Conservation (phyloP, 2,329 filamentous ascomycete species). For the Aspergillus latus region DNA sequence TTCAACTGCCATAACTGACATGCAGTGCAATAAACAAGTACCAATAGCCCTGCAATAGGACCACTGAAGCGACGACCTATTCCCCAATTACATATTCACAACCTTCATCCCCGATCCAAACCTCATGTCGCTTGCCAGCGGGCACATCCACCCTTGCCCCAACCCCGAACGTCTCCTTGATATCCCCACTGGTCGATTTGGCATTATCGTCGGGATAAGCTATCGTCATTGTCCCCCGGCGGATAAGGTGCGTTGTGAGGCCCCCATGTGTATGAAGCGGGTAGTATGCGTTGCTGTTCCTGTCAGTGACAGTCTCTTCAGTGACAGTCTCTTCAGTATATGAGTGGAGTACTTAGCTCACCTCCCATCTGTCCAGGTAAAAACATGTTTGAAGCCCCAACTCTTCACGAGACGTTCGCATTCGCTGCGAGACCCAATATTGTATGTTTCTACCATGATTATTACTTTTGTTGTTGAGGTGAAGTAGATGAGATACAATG, state of each 20-base stretch:
- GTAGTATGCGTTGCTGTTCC: slow-evolving; percentile 58
- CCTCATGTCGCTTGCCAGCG: slow-evolving; percentile 57
- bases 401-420: slow-evolving; percentile 56
- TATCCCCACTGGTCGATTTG: slow-evolving; percentile 24
- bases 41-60: neutral
- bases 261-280: slow-evolving; percentile 57
- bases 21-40: too few species aligned
- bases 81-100: slow-evolving; percentile 64
- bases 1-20: too few species aligned
- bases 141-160: slow-evolving; percentile 60
- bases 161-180: slow-evolving; percentile 54
- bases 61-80: slow-evolving; percentile 23
- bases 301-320: neutral
- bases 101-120: slow-evolving; percentile 60
- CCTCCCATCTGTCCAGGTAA: slow-evolving; percentile 62
- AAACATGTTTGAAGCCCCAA: slow-evolving; percentile 62
- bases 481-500: neutral
- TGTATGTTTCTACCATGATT: slow-evolving; percentile 33
- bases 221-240: slow-evolving; percentile 57
- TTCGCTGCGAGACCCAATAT: slow-evolving; percentile 41
- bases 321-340: too few species aligned
- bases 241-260: slow-evolving; percentile 61
- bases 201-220: slow-evolving; percentile 55
- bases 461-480: neutral
- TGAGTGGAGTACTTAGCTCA: slow-evolving; percentile 31